Base-by-base conservation (phyloP, 495 filamentous ascomycete genomes). In the Xylaria cubensis region DNA sequence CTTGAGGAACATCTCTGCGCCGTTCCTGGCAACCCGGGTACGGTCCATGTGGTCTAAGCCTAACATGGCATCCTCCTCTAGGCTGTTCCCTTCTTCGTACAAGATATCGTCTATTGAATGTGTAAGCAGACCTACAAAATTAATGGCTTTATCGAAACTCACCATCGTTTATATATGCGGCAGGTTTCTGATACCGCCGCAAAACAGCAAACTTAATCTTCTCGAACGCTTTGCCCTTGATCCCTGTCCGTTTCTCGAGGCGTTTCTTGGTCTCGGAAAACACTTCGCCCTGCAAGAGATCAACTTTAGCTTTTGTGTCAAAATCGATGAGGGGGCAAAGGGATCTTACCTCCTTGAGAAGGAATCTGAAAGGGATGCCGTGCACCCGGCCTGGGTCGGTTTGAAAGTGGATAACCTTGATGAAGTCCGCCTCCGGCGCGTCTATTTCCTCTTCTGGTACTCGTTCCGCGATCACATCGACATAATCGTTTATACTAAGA, bases 221-320 rank as follows among this genome's bases (percentile, higher is more conserved):
- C 81, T 99, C 96, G 73, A 98, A 96, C 69, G 93, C 93, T 85
- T 98, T 98, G 73, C 96, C 96, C 83, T 97, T 98, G 80, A 99
- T 90, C 15, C 94, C 94, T 3, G 93, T 97, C 62, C 96, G 88
- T 78, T 93, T 93, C 75, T 94, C 93, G 3, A 99, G 85, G 29
- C 96, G 90, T 76, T 95, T 91, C 83, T 94, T 97, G 64, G 96
- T 98, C 41, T 98, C 92, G 50, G 90, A 89, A 83, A 98, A 99
- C 46, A 85, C 81, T 78, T 99, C 96, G 44, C 91, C 93, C 91
- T 96, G 71, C n/a, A 24, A 41, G 3, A 12, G 10, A 71, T 83
- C 58, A 80, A 62, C 44, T 17, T 50, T 26, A 58, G 24, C 32
- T n/a, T 29, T 62, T 41, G 48, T 64, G 39, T 17, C 13, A 8